Evolutionary conservation across 306 rosid species (phyloP).

Genomic region (Acacia acuminata): DNA sequence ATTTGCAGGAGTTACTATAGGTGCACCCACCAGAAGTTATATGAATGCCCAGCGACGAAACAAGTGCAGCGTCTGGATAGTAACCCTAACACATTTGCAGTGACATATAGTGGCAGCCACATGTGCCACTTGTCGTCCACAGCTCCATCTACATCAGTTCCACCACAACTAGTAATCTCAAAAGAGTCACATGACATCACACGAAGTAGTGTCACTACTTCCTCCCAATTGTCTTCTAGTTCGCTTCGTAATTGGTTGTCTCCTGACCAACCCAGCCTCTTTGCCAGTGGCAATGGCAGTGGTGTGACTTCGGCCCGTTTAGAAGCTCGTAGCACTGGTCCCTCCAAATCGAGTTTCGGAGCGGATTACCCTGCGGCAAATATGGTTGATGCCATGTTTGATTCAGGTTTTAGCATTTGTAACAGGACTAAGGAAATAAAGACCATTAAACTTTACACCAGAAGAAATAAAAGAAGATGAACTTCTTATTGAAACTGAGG

Average conservation of each 20-base stretch:
- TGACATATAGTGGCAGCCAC: conserved; percentile 57
- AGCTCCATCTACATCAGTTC: conserved; percentile 60
- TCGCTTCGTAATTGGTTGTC: conserved; percentile 31
- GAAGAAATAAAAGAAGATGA: too few relatives aligned
- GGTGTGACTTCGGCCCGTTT: background rate
- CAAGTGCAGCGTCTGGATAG: conserved; percentile 65
- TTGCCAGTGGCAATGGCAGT: background rate
- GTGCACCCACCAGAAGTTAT: conserved; percentile 78
- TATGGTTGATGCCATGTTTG: conserved; percentile 70
- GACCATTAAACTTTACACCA: too few relatives aligned
- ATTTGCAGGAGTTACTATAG: conserved; percentile 56
- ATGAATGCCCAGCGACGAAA: conserved; percentile 66
- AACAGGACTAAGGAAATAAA: too few relatives aligned
- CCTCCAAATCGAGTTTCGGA: conserved; percentile 32
- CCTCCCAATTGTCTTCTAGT: conserved; percentile 15
- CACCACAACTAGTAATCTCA: conserved; percentile 31
- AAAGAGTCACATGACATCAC: conserved; percentile 14
- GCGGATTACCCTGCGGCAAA: conserved; percentile 54
- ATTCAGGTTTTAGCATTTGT: too few relatives aligned
- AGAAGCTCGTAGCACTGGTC: background rate
- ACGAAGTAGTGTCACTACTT: background rate
- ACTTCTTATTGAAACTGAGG: too few relatives aligned
- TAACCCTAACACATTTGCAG: conserved; percentile 50
- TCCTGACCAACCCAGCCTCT: conserved; percentile 32
- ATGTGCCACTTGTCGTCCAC: conserved; percentile 73